These are phyloP conservation scores for Phytophthora melonis DNA, from an alignment of 352 stramenopile species.

Conservation along the genomic window DNA sequence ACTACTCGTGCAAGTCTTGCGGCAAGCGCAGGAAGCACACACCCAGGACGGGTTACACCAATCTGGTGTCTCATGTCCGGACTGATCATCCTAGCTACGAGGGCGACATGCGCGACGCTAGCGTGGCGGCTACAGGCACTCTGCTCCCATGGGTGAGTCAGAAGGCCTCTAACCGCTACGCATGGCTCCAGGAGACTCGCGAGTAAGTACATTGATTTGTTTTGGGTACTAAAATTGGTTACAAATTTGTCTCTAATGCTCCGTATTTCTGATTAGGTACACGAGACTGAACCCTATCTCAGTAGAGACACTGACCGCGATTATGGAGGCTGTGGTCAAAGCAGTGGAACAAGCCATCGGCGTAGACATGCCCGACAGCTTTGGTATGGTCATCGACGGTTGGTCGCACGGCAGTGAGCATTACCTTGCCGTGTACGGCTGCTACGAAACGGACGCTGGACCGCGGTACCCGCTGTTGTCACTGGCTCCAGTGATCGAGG, in stretches of 20 bases:
- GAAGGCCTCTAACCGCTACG: constrained; percentile 18
- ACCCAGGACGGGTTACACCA: no score
- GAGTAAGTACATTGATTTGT: constrained; percentile 14
- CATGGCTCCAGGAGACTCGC: constrained; percentile 13
- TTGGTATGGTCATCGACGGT: constrained; percentile 5
- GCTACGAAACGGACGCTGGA: constrained; percentile 7
- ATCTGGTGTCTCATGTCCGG: constrained; percentile 11
- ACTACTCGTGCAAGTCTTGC: no score
- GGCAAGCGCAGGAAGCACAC: no score
- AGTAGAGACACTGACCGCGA: neutral
- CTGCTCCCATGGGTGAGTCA: constrained; percentile 10
- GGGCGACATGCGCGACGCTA: constrained; percentile 13
- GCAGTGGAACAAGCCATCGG: constrained; percentile 2
- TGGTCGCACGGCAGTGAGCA: constrained; percentile 1
- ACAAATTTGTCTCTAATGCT: neutral
- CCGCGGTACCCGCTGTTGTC: constrained; percentile 21
- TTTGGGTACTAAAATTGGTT: neutral
- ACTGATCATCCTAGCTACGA: neutral
- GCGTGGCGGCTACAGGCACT: neutral
- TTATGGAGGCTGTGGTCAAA: constrained; percentile 1
- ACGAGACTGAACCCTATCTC: constrained; percentile 11
- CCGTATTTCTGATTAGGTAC: constrained; percentile 9
- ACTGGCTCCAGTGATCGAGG: constrained; percentile 16
- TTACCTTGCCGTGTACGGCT: neutral
- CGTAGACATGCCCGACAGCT: constrained; percentile 2